Base-by-base conservation (phyloP, 345 rosid species). In the Populus simonii region DNA sequence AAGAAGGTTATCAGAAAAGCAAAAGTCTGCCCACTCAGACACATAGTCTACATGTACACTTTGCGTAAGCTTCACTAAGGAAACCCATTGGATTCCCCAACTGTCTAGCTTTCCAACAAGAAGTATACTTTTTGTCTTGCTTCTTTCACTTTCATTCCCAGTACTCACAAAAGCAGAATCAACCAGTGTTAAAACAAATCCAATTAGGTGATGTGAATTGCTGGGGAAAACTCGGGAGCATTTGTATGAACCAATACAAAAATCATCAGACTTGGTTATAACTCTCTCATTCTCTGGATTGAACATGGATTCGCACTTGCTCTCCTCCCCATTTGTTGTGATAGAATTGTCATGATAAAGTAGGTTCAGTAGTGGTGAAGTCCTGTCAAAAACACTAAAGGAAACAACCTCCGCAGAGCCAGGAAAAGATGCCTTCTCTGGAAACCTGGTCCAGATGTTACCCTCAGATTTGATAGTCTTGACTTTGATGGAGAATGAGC, bases 11-110 rank as follows among this genome's bases (percentile, higher is more conserved):
- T 91, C 92, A 74, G 97, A 88, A 82, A 93, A 87, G 78, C 89
- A 83, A 79, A 91, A 93, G 84, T 96, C 99, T 74, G 86, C 85
- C 98, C 99, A 96, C 78, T 85, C 93, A 45, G 74, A 71, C 66
- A 77, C 45, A 29, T 78, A 84, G 68, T 84, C 85, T 49, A 70
- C 67, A 83, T 79, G 82, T 74, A 82, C 71, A 83, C 71, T 68
- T 78, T 88, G 89, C 70, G 75, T 82, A 69, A 89, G 90, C 81
- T 89, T 89, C 80, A 96, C 92, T 35, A 80, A 80, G 74, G 96
- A 96, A 81, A 88, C 88, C 97, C 97, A 96, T 75, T 90, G 89
- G 82, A 96, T 87, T 72, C 98, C 98, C 87, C 78, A 79, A 80
- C 77, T 74, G 76, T 83, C 79, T 81, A 93, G 81, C 89, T 86